Evolutionary conservation across 2,329 filamentous ascomycete genomes (phyloP).

Genomic region (Xylariaceae sp.): DNA sequence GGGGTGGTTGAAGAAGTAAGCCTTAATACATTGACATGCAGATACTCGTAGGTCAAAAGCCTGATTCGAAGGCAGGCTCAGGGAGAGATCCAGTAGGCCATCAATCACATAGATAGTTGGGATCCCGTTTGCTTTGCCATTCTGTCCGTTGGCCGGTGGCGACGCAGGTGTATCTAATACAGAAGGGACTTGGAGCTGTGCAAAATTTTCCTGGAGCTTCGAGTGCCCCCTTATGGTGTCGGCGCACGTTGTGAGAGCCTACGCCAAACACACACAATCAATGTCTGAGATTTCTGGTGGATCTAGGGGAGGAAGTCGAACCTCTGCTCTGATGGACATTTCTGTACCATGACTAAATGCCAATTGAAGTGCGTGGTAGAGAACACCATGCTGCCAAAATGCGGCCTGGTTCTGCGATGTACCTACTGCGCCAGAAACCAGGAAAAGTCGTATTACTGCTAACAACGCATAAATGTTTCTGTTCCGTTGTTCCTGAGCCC

Average conservation of each 20-base stretch:
- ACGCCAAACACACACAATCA: slow-evolving; percentile 22
- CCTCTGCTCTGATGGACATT: slow-evolving; percentile 74
- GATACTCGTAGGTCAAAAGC: slow-evolving; percentile 79
- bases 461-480: slow-evolving; percentile 90
- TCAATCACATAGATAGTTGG: slow-evolving; percentile 85
- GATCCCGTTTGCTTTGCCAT: slow-evolving; percentile 43
- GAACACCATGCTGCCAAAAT: slow-evolving; percentile 78
- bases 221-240: slow-evolving; percentile 83
- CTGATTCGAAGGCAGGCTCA: slow-evolving; percentile 62
- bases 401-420: slow-evolving; percentile 79
- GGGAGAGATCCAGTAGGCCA: slow-evolving; percentile 76
- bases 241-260: slow-evolving; percentile 77
- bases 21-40: slow-evolving; percentile 85
- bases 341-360: slow-evolving; percentile 73
- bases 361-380: slow-evolving; percentile 75
- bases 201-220: slow-evolving; percentile 81
- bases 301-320: slow-evolving; percentile 20
- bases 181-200: slow-evolving; percentile 72
- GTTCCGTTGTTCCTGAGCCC: slow-evolving; percentile 74
- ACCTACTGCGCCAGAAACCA: slow-evolving; percentile 73
- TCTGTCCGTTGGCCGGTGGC: slow-evolving; percentile 33
- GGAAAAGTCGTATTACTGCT: slow-evolving; percentile 80
- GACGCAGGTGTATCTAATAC: slow-evolving; percentile 38
- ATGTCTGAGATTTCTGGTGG: slow-evolving; percentile 9
- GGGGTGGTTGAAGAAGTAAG: slow-evolving; percentile 80